phyloP scores from a whole-genome alignment of 2,329 filamentous ascomycete genomes.

The Aspergillus sp. region DNA sequence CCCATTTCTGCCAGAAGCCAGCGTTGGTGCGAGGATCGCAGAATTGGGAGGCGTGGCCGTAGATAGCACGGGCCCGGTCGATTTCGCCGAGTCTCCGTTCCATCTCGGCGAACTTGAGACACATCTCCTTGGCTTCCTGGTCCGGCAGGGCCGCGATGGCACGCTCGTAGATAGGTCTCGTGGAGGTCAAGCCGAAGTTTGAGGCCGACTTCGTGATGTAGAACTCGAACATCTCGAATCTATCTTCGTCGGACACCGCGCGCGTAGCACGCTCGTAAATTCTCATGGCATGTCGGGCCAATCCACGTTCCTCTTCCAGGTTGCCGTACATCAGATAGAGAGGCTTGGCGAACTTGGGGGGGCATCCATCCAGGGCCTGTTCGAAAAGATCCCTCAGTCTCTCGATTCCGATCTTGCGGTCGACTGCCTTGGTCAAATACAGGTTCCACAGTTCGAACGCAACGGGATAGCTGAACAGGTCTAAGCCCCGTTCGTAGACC shows the following conservation, averaged over 20 bases:
- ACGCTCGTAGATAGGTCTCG: slow-evolving; percentile 91
- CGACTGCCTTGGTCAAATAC: slow-evolving; percentile 94
- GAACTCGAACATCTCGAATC: slow-evolving; percentile 97
- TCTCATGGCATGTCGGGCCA: slow-evolving; percentile 95
- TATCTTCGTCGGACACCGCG: slow-evolving; percentile 90
- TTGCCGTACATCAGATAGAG: slow-evolving; percentile 98
- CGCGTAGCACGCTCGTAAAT: slow-evolving; percentile 97
- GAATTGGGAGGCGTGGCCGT: slow-evolving; percentile 94
- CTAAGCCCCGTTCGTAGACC: slow-evolving; percentile 89
- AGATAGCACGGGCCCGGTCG: slow-evolving; percentile 91
- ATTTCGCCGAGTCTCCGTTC: slow-evolving; percentile 89
- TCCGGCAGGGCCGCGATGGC: slow-evolving; percentile 93
- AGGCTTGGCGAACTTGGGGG: slow-evolving; percentile 92
- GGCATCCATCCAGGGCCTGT: slow-evolving; percentile 91
- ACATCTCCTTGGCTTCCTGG: slow-evolving; percentile 93
- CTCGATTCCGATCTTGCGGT: slow-evolving; percentile 94
- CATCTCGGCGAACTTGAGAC: slow-evolving; percentile 97
- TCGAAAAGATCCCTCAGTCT: slow-evolving; percentile 92
- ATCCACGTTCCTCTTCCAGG: slow-evolving; percentile 89
- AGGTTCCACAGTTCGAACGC: slow-evolving; percentile 99
- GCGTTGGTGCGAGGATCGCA: slow-evolving; percentile 90
- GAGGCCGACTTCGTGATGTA: slow-evolving; percentile 99
- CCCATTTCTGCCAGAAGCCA: slow-evolving; percentile 95
- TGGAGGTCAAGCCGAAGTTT: slow-evolving; percentile 95
- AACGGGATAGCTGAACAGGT: slow-evolving; percentile 97